Evolutionary conservation across 305 asterid species (phyloP).

Genomic region (Euphrasia arctica): DNA sequence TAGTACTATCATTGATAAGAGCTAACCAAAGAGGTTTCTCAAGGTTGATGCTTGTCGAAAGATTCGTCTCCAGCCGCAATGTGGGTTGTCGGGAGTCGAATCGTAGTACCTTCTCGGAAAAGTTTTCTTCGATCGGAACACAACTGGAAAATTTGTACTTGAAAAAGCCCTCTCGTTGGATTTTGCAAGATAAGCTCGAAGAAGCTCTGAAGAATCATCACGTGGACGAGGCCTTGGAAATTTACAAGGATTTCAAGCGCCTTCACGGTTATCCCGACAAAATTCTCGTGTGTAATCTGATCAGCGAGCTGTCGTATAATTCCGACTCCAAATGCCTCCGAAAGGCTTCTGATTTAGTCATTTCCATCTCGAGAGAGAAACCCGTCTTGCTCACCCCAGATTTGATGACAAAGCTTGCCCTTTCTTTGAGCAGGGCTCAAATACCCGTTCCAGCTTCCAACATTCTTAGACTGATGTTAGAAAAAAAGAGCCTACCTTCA

Average conservation of each 20-base stretch:
- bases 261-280: slow-evolving; percentile 65
- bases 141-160: slow-evolving; percentile 34
- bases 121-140: slow-evolving; percentile 30
- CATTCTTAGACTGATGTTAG: slow-evolving; percentile 61
- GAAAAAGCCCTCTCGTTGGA: slow-evolving; percentile 39
- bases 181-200: slow-evolving; percentile 55
- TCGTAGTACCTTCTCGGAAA: slow-evolving; percentile 16
- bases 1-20: slow-evolving; percentile 24
- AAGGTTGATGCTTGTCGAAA: slow-evolving; percentile 27
- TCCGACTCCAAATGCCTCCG: slow-evolving; percentile 52
- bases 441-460: slow-evolving; percentile 58
- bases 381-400: slow-evolving; percentile 44
- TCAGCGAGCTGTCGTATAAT: slow-evolving; percentile 62
- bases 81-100: slow-evolving; percentile 23
- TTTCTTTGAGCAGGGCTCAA: slow-evolving; percentile 75
- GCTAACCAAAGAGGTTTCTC: slow-evolving; percentile 27
- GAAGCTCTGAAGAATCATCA: slow-evolving; percentile 57
- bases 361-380: slow-evolving; percentile 52
- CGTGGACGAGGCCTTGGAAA: slow-evolving; percentile 69
- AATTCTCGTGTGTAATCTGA: slow-evolving; percentile 41
- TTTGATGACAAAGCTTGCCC: slow-evolving; percentile 51
- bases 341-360: slow-evolving; percentile 55
- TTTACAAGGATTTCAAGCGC: slow-evolving; percentile 55
- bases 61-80: slow-evolving; percentile 15
- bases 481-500: slow-evolving; percentile 46